Conservation (phyloP, 2,329 filamentous ascomycete species). For the Diaporthe capsici region DNA sequence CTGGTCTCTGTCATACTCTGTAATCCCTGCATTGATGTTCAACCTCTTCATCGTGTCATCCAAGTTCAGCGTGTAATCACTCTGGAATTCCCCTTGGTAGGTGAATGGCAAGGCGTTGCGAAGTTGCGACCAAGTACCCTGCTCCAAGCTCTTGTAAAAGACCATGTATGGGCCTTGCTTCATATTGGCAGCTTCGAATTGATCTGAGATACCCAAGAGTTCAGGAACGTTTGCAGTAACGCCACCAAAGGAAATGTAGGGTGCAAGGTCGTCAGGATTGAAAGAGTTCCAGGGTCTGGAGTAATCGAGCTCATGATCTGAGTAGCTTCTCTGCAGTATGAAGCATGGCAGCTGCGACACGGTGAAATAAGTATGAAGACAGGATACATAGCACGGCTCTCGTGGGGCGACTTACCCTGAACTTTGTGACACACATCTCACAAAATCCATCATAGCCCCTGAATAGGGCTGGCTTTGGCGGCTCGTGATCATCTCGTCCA, state of each 20-base stretch:
- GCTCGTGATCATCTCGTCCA: conserved; percentile 34
- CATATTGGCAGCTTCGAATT: not conserved
- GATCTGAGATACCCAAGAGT: conserved; percentile 26
- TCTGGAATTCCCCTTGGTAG: conserved; percentile 12
- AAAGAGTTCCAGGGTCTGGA: not conserved
- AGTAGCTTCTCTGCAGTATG: conserved; percentile 16
- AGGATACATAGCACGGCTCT: not conserved
- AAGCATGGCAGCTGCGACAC: conserved; percentile 23
- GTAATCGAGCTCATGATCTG: conserved; percentile 31
- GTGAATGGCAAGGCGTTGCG: conserved; percentile 28
- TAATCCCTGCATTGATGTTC: conserved; percentile 18
- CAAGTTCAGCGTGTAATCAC: not conserved
- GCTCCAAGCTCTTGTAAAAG: conserved; percentile 13
- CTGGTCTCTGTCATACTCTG: conserved; percentile 4
- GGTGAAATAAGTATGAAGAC: not conserved
- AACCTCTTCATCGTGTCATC: conserved; percentile 1
- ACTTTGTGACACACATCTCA: conserved; percentile 25
- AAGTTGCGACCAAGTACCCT: conserved; percentile 33
- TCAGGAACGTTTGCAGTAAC: conserved; percentile 14
- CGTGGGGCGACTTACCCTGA: conserved; percentile 31
- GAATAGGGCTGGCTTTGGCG: conserved; percentile 19
- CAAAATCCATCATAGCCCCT: conserved; percentile 37
- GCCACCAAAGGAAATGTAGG: conserved; percentile 12
- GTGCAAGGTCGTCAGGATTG: conserved; percentile 22
- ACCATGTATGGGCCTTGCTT: not conserved